Evolutionary conservation across 495 filamentous ascomycete species (phyloP), one percentile per base, ranked within the genome.

Genomic region (Viridothelium virens): DNA sequence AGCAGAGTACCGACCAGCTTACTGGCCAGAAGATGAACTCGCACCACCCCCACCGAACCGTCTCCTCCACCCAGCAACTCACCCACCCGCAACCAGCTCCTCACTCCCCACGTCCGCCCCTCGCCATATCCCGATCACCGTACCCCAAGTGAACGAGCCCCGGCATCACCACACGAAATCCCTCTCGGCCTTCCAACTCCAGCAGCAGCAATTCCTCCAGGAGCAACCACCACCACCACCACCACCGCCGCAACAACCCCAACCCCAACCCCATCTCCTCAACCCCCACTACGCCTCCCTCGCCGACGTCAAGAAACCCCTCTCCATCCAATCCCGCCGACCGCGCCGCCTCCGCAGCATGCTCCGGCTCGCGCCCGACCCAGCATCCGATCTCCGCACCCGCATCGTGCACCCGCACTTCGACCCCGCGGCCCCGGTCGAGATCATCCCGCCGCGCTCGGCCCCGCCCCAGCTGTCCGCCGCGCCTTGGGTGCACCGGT

Each of bases 381-480:
- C 53, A 3, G 53, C 33, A 36, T 34, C 18, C 18, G 53, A 59
- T 31, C 18, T 59, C 11, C 53, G 53, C 5, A 9, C 53, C 6
- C 53, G 53, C 53, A 59, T 59, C 53, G 53, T 59, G 53, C 53
- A 59, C 31, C 53, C 53, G 53, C 53, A 59, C 53, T 59, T 59
- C 53, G 53, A 59, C 53, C 53, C 53, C 25, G 36, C 7, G 25
- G n/a, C 3, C 3, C 53, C 53, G 6, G 53, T 59, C 25, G 25
- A 59, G 31, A 36, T 59, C 25, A 4, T 59, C 25, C 53, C 53
- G 25, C 53, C 53, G 5, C 53, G 53, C 3, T 59, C 53, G 6
- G 53, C 53, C 11, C 53, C 53, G 31, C 53, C 53, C 25, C 53
- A 59, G 31, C 53, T 59, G 5, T 59, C 53, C 5, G 53, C 53